Evolutionary conservation across 1,284 basidiomycete species (phyloP), one percentile per base, ranked within the genome.

Genomic region (Sporisorium scitamineum): DNA sequence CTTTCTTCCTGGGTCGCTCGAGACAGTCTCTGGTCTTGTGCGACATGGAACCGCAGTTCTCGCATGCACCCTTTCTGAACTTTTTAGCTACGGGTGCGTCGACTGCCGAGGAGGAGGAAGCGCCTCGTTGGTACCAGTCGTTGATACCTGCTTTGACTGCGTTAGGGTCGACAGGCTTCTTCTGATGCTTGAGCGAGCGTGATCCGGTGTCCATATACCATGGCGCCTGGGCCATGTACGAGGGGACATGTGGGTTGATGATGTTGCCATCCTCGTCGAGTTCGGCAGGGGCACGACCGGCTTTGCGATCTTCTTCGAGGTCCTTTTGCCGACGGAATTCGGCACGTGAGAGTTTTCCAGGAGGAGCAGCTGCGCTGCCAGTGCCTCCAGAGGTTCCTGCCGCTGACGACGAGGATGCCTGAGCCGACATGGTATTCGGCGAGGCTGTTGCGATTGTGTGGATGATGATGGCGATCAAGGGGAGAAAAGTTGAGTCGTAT

Each of bases 231-330:
- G 86, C 81, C 86, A 87, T 87, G 76, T 86, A 87, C 54, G 74
- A 54, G 85, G 96, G 96, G 86, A 99, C 97, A 87, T 99, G 96
- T 37, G 97, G 97, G 85, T 99, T 99, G 87, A 99, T 97, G 60
- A 94, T 91, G 83, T 90, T 92, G 61, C 95, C 97, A 86, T 97
- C 92, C 85, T 94, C 93, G 85, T 98, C 96, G 51, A 97, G 88
- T 53, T 94, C 95, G 39, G 95, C 94, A 24, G 95, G 94, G 11
- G 95, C 96, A 31, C 94, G 97, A 87, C 96, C 96, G 51, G 96
- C 96, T 88, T 97, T 98, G 70, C 96, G 92, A 9, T 86, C 86
- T 37, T 95, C 94, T 86, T 97, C 95, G 74, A 98, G 91, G 86
- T 98, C 96, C 86, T 97, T 95, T 87, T 95, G 93, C 27, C 93